Evolutionary conservation across 2,329 filamentous ascomycete species (phyloP).

Genomic region (Paecilomyces sp.): DNA sequence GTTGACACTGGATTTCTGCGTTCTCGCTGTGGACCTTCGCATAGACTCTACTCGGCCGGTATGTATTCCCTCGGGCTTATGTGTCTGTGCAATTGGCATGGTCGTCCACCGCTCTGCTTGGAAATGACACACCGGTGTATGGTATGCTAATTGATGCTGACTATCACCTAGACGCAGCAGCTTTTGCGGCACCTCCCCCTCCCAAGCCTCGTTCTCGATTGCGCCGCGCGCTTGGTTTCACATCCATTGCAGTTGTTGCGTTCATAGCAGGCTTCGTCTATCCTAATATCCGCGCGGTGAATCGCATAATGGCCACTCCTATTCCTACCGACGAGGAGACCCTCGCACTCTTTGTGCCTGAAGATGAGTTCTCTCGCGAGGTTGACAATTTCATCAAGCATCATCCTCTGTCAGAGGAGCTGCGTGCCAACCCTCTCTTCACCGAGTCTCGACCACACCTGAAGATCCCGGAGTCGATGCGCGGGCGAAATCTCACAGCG

Average conservation of each 20-base stretch:
- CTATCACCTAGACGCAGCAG: conserved; percentile 1
- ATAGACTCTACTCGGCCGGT: conserved; percentile 1
- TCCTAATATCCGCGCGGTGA: conserved; percentile 17
- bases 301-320: conserved; percentile 26
- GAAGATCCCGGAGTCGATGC: conserved; percentile 67
- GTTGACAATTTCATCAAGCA: conserved; percentile 68
- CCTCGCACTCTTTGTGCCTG: conserved; percentile 56
- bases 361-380: conserved; percentile 45
- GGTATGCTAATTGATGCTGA: neutral
- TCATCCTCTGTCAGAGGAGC: conserved; percentile 63
- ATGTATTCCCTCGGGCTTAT: neutral
- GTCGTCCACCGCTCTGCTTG: neutral
- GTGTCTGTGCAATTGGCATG: neutral
- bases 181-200: conserved; percentile 1
- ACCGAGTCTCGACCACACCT: conserved; percentile 77
- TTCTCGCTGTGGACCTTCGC: neutral
- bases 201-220: conserved; percentile 21
- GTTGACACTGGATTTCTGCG: neutral
- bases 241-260: conserved; percentile 25
- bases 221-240: conserved; percentile 28
- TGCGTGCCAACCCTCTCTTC: conserved; percentile 61
- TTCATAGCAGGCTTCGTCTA: conserved; percentile 23
- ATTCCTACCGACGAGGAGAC: conserved; percentile 64
- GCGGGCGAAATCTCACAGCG: conserved; percentile 70
- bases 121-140: neutral